Evolutionary conservation across 2,329 filamentous ascomycete species (phyloP).

Genomic region (Ascomycota sp.): DNA sequence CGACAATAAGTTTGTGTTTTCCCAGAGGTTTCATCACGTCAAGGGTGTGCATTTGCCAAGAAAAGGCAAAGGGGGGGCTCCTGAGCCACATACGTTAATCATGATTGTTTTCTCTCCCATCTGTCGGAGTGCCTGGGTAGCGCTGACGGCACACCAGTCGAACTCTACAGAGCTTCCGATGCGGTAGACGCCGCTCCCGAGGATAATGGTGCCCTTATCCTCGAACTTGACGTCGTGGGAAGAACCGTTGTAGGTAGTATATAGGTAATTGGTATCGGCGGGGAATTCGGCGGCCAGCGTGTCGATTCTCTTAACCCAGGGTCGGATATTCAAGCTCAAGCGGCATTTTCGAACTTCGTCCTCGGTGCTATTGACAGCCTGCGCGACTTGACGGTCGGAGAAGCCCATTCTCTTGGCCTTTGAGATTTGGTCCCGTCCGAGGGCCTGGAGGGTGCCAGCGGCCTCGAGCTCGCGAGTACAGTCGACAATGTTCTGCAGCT

Average conservation of each 20-base stretch:
- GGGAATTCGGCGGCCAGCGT: conserved; percentile 96
- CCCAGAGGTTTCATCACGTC: no score
- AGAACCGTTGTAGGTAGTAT: conserved; percentile 83
- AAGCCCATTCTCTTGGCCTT: conserved; percentile 89
- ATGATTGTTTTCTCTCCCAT: conserved; percentile 85
- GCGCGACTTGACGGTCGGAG: conserved; percentile 79
- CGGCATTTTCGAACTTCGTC: conserved; percentile 67
- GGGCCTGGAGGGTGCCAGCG: conserved; percentile 44
- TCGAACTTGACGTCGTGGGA: conserved; percentile 70
- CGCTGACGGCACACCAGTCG: conserved; percentile 94
- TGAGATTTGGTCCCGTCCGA: conserved; percentile 43
- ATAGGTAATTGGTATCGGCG: conserved; percentile 85
- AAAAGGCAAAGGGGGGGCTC: no score
- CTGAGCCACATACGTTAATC: no score
- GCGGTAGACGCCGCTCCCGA: conserved; percentile 88
- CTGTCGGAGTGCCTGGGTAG: conserved; percentile 73
- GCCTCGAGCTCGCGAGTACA: conserved; percentile 63
- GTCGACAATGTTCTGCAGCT: conserved; percentile 76
- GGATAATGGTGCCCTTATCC: conserved; percentile 86
- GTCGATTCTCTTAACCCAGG: conserved; percentile 94
- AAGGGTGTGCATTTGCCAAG: no score
- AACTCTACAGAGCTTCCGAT: conserved; percentile 98
- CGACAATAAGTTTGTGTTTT: no score
- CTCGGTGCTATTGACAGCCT: conserved; percentile 89
- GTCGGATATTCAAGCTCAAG: conserved; percentile 68